Evolutionary conservation across 78 protist genomes (phyloP), one percentile per base, ranked within the genome.

Genomic region (Salpingoeca rosetta): DNA sequence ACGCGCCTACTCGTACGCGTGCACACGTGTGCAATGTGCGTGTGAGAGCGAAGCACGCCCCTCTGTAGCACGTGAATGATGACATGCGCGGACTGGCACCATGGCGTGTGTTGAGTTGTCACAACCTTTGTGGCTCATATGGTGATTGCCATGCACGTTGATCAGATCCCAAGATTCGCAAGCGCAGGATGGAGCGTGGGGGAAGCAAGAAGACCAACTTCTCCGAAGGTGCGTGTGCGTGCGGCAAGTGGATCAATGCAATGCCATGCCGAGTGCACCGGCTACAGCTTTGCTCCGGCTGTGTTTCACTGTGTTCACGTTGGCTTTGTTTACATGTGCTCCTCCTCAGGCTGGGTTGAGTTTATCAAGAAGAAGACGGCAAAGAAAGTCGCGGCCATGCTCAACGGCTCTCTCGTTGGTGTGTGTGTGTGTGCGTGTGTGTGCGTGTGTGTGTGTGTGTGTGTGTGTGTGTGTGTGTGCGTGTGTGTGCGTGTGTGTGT

Each of bases 331-430:
- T 17, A 51, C 31, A 51, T 51, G 17, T 51, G 65, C 65, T 17
- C 65, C 17, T 17, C 31, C 17, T 17, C 65, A 51, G 65, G 94
- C 35, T 95, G 97, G 97, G 88, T 95, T 2, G 97, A 95, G 89
- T 95, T 93, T 76, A 56, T 28, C 31, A 81, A 91, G 86, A 95
- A 95, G 83, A 35, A 28, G 41, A 26, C 56, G 0, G 97, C 97
- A 0, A 88, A 88, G 44, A 38, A 37, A 0, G 89, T 86, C 3
- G 97, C 97, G 17, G 41, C 0, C 1, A 25, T 74, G 24, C 87
- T 94, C 42, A 94, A 94, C 81, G 80, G 42, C 57, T 79, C 81
- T 27, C 2, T 1, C 26, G 73, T 90, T 12, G 92, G 91, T 88
- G 2, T 44, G 79, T 39, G 25, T 57, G 17, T 3, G 25, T 41